phyloP scores from a whole-genome alignment of 148 eudicot genomes.

The Cornus controversa region DNA sequence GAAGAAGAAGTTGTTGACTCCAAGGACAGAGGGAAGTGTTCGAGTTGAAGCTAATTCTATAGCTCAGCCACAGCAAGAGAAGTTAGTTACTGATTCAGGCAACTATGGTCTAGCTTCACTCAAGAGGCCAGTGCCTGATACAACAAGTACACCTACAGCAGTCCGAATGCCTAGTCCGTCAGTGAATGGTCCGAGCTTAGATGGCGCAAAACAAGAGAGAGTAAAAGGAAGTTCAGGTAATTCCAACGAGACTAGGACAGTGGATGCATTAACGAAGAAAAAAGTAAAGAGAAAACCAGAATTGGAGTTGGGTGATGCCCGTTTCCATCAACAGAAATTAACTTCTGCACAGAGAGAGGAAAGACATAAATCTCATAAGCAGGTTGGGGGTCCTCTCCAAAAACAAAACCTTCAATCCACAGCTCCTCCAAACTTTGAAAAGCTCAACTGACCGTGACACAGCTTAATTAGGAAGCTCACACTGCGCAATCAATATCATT shows the following conservation, averaged over 20 bases:
- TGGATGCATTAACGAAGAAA: slow-evolving; percentile 49
- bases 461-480: slow-evolving; percentile 3
- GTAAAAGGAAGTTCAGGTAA: slow-evolving; percentile 44
- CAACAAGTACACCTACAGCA: slow-evolving; percentile 7
- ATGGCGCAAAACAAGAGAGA: slow-evolving; percentile 59
- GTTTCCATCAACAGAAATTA: slow-evolving; percentile 37
- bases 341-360: slow-evolving; percentile 43
- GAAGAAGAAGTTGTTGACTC: slow-evolving; percentile 10
- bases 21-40: slow-evolving; percentile 7
- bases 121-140: slow-evolving; percentile 8
- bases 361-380: slow-evolving; percentile 47
- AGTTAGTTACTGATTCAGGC: slow-evolving; percentile 4
- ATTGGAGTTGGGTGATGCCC: slow-evolving; percentile 30
- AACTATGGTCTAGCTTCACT: slow-evolving; percentile 1
- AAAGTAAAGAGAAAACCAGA: slow-evolving; percentile 75
- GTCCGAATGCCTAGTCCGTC: slow-evolving; percentile 27
- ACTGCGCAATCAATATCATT: background rate
- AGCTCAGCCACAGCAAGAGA: slow-evolving; percentile 12
- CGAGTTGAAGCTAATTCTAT: slow-evolving; percentile 9
- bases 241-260: slow-evolving; percentile 23
- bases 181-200: slow-evolving; percentile 23
- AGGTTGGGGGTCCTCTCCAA: slow-evolving; percentile 30
- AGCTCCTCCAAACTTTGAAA: slow-evolving; percentile 33
- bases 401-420: slow-evolving; percentile 30
- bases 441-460: slow-evolving; percentile 35